Evolutionary conservation across 2,329 filamentous ascomycete genomes (phyloP), one percentile per base, ranked within the genome.

Genomic region (Botrytis cinerea): DNA sequence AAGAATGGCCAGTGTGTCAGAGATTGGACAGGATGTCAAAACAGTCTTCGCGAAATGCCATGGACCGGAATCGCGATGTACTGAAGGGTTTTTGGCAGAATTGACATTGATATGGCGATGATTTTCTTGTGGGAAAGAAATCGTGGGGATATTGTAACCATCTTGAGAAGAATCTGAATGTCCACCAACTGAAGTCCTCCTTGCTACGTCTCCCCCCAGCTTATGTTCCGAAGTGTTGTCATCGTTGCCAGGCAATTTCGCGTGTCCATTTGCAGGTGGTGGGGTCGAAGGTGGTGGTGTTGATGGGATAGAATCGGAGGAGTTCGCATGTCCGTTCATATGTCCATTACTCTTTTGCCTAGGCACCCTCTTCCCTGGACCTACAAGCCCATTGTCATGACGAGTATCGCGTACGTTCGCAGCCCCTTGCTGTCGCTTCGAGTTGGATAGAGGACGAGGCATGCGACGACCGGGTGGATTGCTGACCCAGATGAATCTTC

Each of bases 1-100:
- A 82, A 98, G 90, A 80, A 98, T 97, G 81, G 95, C 94, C 83
- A 98, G 93, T 75, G 95, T 97, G 84, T 98, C 95, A 84, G 94
- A 93, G 81, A 97, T 90, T 71, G 95, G 95, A 80, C 95, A 95
- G 70, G 94, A 94, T 80, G 90, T 91, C 81, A 98, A 89, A 79
- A 98, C 95, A 72, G 94, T 97, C 78, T 93, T 89, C 76, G 92
- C 92, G 77, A 97, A 86, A 79, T 93, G 91, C 78, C 97, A 84
- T 66, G 93, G 90, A 74, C 92, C 92, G 72, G 90, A 86, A 81
- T 92, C 90, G 78, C 90, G 90, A 80, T 92, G 91, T 72, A 92
- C 87, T 74, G 91, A 87, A 77, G 87, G 86, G 78, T 91, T 89
- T 82, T 91, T 91, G 81, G 89, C 87, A 77, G 88, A 87, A 81